Evolutionary conservation across 208 protist genomes (phyloP).

Genomic region (Crithidia mellificae): DNA sequence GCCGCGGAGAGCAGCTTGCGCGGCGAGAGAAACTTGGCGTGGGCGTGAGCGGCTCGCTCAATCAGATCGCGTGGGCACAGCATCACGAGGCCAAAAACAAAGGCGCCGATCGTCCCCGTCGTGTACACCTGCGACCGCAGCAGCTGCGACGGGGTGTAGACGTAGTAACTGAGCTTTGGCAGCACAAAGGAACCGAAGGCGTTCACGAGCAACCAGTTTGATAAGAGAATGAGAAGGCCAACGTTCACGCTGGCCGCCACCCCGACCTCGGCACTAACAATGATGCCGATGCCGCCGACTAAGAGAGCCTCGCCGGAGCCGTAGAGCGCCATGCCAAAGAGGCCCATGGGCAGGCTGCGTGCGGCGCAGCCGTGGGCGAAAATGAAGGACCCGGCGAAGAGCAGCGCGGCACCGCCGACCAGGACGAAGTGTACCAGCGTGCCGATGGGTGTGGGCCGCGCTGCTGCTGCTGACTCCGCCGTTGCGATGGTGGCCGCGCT

Average conservation of each 20-base stretch:
- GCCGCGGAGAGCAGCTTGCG: constrained; percentile 25
- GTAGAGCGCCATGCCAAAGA: constrained; percentile 30
- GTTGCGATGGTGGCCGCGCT: not conserved
- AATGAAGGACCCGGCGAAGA: constrained; percentile 5
- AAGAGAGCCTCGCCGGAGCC: constrained; percentile 34
- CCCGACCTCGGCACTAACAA: constrained; percentile 37
- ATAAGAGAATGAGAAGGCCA: constrained; percentile 26
- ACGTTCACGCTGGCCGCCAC: constrained; percentile 33
- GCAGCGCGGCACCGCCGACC: constrained; percentile 7
- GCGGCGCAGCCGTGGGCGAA: constrained; percentile 12
- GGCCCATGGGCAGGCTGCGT: constrained; percentile 8
- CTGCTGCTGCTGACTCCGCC: not conserved
- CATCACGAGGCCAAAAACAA: constrained; percentile 34
- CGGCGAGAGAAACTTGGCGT: constrained; percentile 19
- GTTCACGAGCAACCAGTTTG: constrained; percentile 35
- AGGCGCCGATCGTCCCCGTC: constrained; percentile 11
- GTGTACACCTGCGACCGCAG: constrained; percentile 18
- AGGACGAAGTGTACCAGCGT: constrained; percentile 25
- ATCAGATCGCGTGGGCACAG: constrained; percentile 34
- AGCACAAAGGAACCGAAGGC: constrained; percentile 23
- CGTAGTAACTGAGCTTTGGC: constrained; percentile 32
- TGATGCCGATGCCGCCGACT: constrained; percentile 21
- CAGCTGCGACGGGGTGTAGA: constrained; percentile 28
- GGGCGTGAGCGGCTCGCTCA: constrained; percentile 25
- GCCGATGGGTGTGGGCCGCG: constrained; percentile 2